Conservation (phyloP, 441 rosid genomes). For the Hura crepitans region DNA sequence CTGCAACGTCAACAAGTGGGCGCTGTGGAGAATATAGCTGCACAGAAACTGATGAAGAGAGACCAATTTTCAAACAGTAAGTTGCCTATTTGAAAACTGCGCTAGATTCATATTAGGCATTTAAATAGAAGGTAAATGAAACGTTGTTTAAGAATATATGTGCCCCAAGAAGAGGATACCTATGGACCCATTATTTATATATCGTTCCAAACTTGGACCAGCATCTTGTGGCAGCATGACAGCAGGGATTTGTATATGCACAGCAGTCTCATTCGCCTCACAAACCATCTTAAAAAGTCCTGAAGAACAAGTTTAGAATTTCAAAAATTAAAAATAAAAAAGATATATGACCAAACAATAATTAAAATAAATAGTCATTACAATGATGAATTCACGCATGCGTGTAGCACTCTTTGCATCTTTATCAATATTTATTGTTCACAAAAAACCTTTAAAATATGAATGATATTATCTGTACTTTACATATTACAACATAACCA, state of each 20-base stretch:
- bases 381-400: background rate
- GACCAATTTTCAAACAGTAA: constrained; percentile 21
- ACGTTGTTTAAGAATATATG: background rate
- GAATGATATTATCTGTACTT: background rate
- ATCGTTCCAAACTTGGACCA: constrained; percentile 63
- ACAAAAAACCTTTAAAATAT: too few relatives aligned
- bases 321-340: constrained; percentile 3
- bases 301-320: constrained; percentile 36
- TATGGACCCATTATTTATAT: constrained; percentile 47
- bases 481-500: background rate
- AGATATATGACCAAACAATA: background rate
- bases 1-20: constrained; percentile 93
- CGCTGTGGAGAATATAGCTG: constrained; percentile 91
- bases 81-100: constrained; percentile 1
- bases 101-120: background rate
- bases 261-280: constrained; percentile 79
- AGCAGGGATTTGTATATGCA: constrained; percentile 72
- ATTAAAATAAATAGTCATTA: background rate
- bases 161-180: constrained; percentile 37
- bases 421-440: background rate
- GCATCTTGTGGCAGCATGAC: constrained; percentile 99
- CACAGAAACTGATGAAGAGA: constrained; percentile 59
- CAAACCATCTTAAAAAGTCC: constrained; percentile 99
- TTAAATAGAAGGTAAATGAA: constrained; percentile 8
- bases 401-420: background rate